Evolutionary conservation across 1,139 yeast genomes (phyloP), one percentile per base, ranked within the genome.

Genomic region (Suhomyces bokatorum): DNA sequence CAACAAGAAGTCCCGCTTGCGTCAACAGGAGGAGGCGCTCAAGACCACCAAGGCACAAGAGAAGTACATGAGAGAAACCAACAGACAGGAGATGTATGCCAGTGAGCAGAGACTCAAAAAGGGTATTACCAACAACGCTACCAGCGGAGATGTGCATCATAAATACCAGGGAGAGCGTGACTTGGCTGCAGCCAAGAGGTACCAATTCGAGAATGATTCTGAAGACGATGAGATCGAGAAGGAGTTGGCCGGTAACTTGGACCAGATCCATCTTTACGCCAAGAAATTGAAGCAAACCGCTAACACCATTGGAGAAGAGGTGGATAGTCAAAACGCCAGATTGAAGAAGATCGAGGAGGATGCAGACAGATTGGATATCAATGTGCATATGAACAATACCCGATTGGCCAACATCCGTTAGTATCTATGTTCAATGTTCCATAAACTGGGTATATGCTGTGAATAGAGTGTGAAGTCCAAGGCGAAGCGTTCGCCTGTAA

Each of bases 1-100:
- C 71, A 90, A 89, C 56, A 84, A 87, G 40, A 87, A 87, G 57
- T 77, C 89, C 32, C 75, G 95, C 54, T 73, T 83, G 52, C 82
- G 85, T 54, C 88, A 85, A 54, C 83, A 82, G 55, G 98, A 91
- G 64, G 87, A 80, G 45, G 75, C 74, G 47, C 75, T 90, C 51
- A 81, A 85, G 56, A 68, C 75, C n/a, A 81, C 85, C 40, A 80
- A 87, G 55, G 74, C 80, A 29, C 80, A 78, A 56, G 91, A 85
- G 52, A 80, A 80, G 58, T 72, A 73, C 55, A 51, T 70, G 52
- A 63, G 78, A 39, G 79, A 74, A 35, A 58, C 66, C 8, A 69
- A 72, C 47, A 60, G 80, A 39, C 64, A 59, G 50, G 75, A 69
- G 37, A 69, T 74, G 69, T 74, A 70, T 53, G 75, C 64, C 29